Conservation (phyloP, 2,329 filamentous ascomycete species). For the Alternaria incomplexa region DNA sequence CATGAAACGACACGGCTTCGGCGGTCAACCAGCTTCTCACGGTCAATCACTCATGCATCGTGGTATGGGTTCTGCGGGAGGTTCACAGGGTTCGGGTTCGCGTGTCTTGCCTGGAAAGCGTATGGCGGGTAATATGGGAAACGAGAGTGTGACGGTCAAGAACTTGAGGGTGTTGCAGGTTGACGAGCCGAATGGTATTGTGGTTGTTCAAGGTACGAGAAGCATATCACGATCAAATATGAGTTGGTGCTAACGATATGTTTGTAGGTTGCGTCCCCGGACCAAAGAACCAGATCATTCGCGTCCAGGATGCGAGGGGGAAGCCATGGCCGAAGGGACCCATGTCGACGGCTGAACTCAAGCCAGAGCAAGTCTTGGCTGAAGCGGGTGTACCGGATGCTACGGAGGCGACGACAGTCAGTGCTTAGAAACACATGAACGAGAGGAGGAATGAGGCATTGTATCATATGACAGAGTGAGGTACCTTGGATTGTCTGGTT, state of each 20-base stretch:
- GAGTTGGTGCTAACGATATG: not conserved
- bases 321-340: constrained; percentile 72
- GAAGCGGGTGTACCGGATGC: constrained; percentile 13
- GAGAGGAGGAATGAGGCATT: not conserved
- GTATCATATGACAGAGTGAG: constrained; percentile 11
- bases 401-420: constrained; percentile 10
- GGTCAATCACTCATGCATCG: constrained; percentile 95
- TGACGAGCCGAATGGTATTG: constrained; percentile 82
- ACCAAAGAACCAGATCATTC: constrained; percentile 83
- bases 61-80: constrained; percentile 87
- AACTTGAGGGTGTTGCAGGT: constrained; percentile 89
- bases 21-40: constrained; percentile 88
- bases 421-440: constrained; percentile 1
- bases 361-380: constrained; percentile 14
- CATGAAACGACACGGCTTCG: constrained; percentile 95
- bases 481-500: not conserved
- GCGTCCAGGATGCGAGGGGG: constrained; percentile 89
- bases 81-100: constrained; percentile 88
- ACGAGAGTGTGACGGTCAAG: constrained; percentile 85
- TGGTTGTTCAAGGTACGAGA: constrained; percentile 78
- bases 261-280: constrained; percentile 73
- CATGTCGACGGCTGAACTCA: constrained; percentile 35
- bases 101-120: constrained; percentile 95
- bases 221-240: not conserved
- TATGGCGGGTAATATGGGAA: constrained; percentile 97